Conservation (phyloP, 108 stramenopile species). For the Pelagomonas calceolata region DNA sequence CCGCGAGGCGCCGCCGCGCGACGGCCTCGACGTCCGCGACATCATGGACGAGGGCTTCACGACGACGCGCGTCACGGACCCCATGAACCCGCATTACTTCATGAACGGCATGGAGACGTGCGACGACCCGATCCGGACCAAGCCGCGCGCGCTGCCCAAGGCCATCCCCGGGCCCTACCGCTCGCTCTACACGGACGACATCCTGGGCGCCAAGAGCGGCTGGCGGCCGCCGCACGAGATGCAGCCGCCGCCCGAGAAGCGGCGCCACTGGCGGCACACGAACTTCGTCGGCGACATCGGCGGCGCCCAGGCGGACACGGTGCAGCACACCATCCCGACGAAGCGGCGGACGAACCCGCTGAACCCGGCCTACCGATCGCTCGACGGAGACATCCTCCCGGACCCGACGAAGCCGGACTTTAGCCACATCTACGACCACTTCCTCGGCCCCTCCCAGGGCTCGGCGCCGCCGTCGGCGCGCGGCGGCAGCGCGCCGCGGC, state of each 20-base stretch:
- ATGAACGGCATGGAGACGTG: slow-evolving; percentile 39
- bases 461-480: background rate
- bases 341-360: slow-evolving; percentile 11
- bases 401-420: background rate
- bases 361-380: slow-evolving; percentile 7
- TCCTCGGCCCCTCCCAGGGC: background rate
- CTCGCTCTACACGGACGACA: slow-evolving; percentile 35
- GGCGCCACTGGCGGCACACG: slow-evolving; percentile 46
- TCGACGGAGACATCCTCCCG: slow-evolving; percentile 5
- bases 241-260: slow-evolving; percentile 26
- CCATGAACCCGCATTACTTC: slow-evolving; percentile 25
- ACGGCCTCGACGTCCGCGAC: slow-evolving; percentile 21
- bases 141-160: slow-evolving; percentile 24
- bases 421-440: background rate
- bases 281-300: slow-evolving; percentile 48
- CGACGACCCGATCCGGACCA: slow-evolving; percentile 29
- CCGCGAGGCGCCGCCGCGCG: slow-evolving; percentile 10
- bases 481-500: background rate
- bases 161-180: slow-evolving; percentile 21
- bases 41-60: slow-evolving; percentile 17
- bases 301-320: slow-evolving; percentile 40
- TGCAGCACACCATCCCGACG: slow-evolving; percentile 37
- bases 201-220: slow-evolving; percentile 34
- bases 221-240: slow-evolving; percentile 30
- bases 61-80: slow-evolving; percentile 30